Conservation (phyloP, 106 monocot genomes). For the Acorus calamus region DNA sequence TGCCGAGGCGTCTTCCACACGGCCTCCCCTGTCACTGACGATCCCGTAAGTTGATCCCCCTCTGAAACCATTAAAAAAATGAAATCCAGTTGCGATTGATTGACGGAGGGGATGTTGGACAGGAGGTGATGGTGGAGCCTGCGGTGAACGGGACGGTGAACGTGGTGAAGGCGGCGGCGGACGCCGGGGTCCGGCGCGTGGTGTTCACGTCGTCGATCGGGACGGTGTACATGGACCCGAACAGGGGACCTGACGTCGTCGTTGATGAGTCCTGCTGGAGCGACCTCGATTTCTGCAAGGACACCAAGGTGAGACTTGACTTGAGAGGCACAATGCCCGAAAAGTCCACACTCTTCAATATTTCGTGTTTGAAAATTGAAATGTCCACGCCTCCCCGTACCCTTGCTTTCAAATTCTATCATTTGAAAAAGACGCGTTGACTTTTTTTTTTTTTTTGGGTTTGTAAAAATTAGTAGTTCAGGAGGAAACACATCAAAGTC, state of each 20-base stretch:
- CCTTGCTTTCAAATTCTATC: too few relatives aligned
- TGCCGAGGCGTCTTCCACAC: conserved; percentile 75
- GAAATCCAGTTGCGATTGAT: too few relatives aligned
- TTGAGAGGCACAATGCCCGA: too few relatives aligned
- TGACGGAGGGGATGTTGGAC: neutral
- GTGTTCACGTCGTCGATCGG: conserved; percentile 87
- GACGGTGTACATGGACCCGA: conserved; percentile 70
- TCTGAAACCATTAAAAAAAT: too few relatives aligned
- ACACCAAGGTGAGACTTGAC: conserved; percentile 45
- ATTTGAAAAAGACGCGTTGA: too few relatives aligned
- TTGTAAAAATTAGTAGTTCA: too few relatives aligned
- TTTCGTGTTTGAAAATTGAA: too few relatives aligned
- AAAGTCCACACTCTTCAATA: too few relatives aligned
- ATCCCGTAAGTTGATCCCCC: conserved; percentile 27
- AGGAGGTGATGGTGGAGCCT: conserved; percentile 86
- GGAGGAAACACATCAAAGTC: too few relatives aligned
- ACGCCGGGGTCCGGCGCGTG: conserved; percentile 61
- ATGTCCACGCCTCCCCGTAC: too few relatives aligned
- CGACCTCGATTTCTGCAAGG: conserved; percentile 70
- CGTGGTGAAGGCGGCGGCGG: conserved; percentile 59
- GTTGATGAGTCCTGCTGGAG: conserved; percentile 91
- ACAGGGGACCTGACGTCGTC: conserved; percentile 40
- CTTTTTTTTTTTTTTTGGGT: too few relatives aligned
- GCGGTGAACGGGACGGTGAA: conserved; percentile 60
- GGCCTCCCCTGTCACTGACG: conserved; percentile 65